phyloP scores from a whole-genome alignment of 1,284 basidiomycete species.

The Microbotryum intermedium region DNA sequence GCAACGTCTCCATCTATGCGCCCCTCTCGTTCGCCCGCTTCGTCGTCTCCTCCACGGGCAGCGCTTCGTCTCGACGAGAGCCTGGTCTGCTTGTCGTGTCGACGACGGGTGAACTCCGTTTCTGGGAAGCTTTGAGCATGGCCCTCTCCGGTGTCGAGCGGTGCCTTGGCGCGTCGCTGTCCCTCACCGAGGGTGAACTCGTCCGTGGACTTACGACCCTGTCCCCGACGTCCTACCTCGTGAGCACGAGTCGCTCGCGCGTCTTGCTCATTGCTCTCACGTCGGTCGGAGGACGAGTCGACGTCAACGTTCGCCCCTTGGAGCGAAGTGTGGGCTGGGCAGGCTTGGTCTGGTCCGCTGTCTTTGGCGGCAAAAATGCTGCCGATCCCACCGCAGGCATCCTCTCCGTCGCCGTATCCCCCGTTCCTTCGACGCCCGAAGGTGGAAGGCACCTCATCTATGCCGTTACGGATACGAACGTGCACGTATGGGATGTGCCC shows the following conservation, averaged over 20 bases:
- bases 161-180: slow-evolving; percentile 30
- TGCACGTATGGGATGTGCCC: slow-evolving; percentile 28
- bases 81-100: slow-evolving; percentile 42
- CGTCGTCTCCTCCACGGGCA: slow-evolving; percentile 32
- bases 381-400: slow-evolving; percentile 29
- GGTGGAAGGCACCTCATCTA: slow-evolving; percentile 16
- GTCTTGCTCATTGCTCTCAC: slow-evolving; percentile 38
- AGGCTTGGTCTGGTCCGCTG: slow-evolving; percentile 20
- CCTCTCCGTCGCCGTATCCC: slow-evolving; percentile 18
- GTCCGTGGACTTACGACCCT: slow-evolving; percentile 36
- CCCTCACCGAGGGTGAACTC: slow-evolving; percentile 36
- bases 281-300: slow-evolving; percentile 34
- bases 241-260: slow-evolving; percentile 39
- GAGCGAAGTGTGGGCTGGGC: slow-evolving; percentile 36
- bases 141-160: slow-evolving; percentile 38
- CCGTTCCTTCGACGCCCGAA: neutral
- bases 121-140: slow-evolving; percentile 42
- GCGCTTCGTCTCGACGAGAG: slow-evolving; percentile 37
- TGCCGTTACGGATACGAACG: slow-evolving; percentile 27
- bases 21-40: slow-evolving; percentile 31
- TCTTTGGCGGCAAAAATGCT: slow-evolving; percentile 22
- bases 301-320: slow-evolving; percentile 33
- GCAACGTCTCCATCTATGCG: slow-evolving; percentile 35
- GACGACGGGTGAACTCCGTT: slow-evolving; percentile 39
- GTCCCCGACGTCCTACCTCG: slow-evolving; percentile 22